Percentiles rank a stretch among this genome's conserved stretches.
These are phyloP conservation scores for Colletotrichum somersetense DNA, from an alignment of 2,329 filamentous ascomycete genomes.

Conservation along the genomic window DNA sequence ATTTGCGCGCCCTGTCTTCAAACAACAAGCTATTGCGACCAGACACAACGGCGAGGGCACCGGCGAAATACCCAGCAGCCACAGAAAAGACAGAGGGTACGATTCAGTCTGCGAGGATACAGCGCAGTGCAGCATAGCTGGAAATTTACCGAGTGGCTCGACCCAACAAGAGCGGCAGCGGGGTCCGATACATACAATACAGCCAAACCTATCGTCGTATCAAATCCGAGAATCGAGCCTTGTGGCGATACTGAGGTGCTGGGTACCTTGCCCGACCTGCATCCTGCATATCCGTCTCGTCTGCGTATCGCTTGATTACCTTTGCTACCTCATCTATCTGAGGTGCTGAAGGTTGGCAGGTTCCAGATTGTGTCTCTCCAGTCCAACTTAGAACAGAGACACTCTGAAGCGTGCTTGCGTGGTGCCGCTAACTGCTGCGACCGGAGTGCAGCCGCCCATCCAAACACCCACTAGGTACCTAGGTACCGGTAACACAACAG, in stretches of 20 bases:
- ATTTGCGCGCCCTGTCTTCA: constrained; percentile 13
- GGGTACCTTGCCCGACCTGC: constrained; percentile 23
- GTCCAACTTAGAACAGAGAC: constrained; percentile 1
- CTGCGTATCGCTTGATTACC: neutral
- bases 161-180: constrained; percentile 11
- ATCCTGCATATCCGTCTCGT: constrained; percentile 2
- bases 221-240: constrained; percentile 16
- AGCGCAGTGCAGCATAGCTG: constrained; percentile 9
- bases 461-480: too few relatives aligned
- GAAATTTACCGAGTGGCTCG: constrained; percentile 36
- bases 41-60: constrained; percentile 16
- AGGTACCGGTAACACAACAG: too few relatives aligned
- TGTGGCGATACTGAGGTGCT: constrained; percentile 24
- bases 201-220: constrained; percentile 3
- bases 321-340: neutral
- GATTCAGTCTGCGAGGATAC: constrained; percentile 9
- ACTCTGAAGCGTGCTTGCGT: constrained; percentile 12
- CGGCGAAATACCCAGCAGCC: neutral
- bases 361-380: neutral
- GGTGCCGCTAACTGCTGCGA: constrained; percentile 6
- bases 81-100: neutral
- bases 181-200: neutral
- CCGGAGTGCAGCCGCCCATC: constrained; percentile 15
- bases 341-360: constrained; percentile 8
- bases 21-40: constrained; percentile 4